Evolutionary conservation across 495 filamentous ascomycete species (phyloP), one percentile per base, ranked within the genome.

Genomic region (Penicillium psychrofluorescens): DNA sequence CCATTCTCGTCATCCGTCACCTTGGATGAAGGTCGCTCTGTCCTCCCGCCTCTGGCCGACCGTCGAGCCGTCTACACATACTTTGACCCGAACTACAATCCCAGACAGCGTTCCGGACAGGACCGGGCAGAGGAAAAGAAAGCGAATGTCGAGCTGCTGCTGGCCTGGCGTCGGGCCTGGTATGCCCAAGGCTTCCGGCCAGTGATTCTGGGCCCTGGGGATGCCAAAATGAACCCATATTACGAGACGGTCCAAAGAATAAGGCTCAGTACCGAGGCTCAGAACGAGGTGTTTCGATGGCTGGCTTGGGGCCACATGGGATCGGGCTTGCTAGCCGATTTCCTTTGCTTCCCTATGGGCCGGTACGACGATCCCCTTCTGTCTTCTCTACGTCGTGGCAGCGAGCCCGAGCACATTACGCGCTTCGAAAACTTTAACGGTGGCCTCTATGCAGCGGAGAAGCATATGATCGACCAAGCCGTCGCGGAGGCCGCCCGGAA

Each of bases 281-380:
- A 87, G 58, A 71, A 67, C 12, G 89, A 95, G 41, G 51, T 95
- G 30, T 80, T 84, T 67, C 74, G 85, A 43, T 96, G 89, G 90
- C 65, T 95, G 43, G 92, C 92, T 4, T 98, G 90, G 90, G 88
- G 86, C 13, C 80, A 85, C 43, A 94, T 95, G 86, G 83, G 85
- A n/a, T 80, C 81, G 28, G 92, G 92, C 5, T 63, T 95, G 12
- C 74, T 98, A 8, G 78, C 84, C 14, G 81, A 92, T 57, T 85
- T 85, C 67, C 70, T 80, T 7, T 78, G 88, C 28, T 78, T 95
- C 41, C 92, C 92, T 11, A 96, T 96, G 90, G 90, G 78, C 1
- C 56, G 79, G 42, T 77, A 80, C 49, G 79, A 92, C 48, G 89
- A 95, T 49, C 54, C 75, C 4, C 65, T 89, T 7, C 67, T 98